Evolutionary conservation across 768 basidiomycete species (phyloP), one percentile per base, ranked within the genome.

Genomic region (Mycena albidolilacea): DNA sequence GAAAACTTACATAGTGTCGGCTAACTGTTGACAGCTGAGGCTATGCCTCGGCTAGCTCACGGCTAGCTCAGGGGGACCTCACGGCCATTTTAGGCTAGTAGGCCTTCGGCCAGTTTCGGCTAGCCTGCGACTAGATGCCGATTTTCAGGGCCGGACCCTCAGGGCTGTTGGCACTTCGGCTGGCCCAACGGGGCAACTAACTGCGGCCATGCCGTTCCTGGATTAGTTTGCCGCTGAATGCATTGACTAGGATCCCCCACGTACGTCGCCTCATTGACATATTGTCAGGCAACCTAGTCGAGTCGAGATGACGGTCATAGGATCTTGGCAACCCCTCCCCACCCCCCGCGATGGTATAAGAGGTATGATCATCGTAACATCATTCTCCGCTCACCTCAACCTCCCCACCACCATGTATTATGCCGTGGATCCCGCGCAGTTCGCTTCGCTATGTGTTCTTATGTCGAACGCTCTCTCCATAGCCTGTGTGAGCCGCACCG

Each of bases 371-470:
- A 64, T 38, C 63, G 63, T 62, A 48, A 48, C 44, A 64, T 50
- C 48, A 38, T 64, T 43, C 63, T 43, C 46, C 50, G 30, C 46
- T 43, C 63, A 48, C 63, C 50, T 64, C 50, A n/a, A 64, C 63
- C 63, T 64, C 50, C 63, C 50, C 41, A 64, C 50, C 63, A 50
- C 30, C 48, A 64, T 64, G 63, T 38, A 64, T 38, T 64, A 64
- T 64, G 48, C 54, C 63, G 63, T 64, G 48, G 50, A 64, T 64
- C 63, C 63, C 63, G 63, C 63, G n/a, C 38, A 50, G 63, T 64
- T 64, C 41, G 48, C 63, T 52, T 39, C 63, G 35, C 37, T 52
- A 50, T 64, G 48, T 38, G 63, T 17, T 54, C 46, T 64, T 54
- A 64, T 64, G 63, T 54, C 41, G 37, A 38, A 64, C 63, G 54